Percentiles rank a stretch among this genome's conserved stretches.
phyloP scores from a whole-genome alignment of 139 green algal genomes.

The Coelastrella sp. region DNA sequence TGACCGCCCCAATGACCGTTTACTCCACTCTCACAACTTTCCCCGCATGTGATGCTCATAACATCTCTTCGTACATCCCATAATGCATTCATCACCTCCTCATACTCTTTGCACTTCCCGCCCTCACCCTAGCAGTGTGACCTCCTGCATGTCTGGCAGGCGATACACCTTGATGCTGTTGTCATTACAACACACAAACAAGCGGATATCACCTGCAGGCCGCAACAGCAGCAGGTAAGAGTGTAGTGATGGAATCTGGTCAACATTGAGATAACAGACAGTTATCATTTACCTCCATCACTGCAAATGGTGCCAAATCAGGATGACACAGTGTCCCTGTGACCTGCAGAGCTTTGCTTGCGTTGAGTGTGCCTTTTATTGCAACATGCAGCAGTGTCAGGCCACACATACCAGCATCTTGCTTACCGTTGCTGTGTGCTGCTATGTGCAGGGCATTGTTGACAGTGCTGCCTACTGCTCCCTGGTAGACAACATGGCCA shows the following conservation, averaged over 20 bases:
- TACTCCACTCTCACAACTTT: too few species aligned
- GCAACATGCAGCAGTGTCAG: background rate
- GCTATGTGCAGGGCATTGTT: conserved; percentile 52
- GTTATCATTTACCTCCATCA: too few species aligned
- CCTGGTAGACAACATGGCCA: conserved; percentile 54
- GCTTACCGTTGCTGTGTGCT: background rate
- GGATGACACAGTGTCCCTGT: too few species aligned
- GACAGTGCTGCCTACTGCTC: conserved; percentile 57
- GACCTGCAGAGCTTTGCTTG: too few species aligned
- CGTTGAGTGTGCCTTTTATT: too few species aligned
- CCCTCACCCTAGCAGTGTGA: background rate
- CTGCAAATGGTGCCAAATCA: too few species aligned
- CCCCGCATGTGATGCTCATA: too few species aligned
- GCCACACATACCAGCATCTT: background rate
- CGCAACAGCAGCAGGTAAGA: background rate
- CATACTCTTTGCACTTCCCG: too few species aligned
- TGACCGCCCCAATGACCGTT: too few species aligned
- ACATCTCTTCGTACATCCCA: background rate
- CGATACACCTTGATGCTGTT: conserved; percentile 71
- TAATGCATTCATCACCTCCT: too few species aligned
- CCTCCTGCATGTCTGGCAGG: conserved; percentile 57
- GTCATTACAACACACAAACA: conserved; percentile 86
- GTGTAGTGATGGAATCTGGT: too few species aligned
- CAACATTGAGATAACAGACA: too few species aligned
- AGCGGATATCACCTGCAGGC: conserved; percentile 39